Evolutionary conservation across 2,329 filamentous ascomycete genomes (phyloP), one percentile per base, ranked within the genome.

Genomic region (Diaporthe amygdali): DNA sequence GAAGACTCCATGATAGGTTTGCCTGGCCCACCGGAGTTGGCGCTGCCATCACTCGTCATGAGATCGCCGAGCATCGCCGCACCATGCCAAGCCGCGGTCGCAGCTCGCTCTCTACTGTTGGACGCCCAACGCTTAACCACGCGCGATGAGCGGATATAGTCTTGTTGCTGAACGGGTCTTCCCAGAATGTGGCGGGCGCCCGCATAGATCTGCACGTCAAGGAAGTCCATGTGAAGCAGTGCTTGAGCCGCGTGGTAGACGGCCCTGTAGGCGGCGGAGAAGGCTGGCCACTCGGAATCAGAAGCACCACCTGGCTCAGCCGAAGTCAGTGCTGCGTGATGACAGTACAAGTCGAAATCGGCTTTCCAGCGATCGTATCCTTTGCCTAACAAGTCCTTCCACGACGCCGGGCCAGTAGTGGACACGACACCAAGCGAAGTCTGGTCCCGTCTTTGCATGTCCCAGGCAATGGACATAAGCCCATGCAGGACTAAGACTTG

Each of bases 161-260:
- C 88, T 20, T 78, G 76, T 5, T 82, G 81, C 9, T 84, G 83
- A 1, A 90, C 87, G 0, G 85, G 83, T 0, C 88, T 82, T 0
- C 89, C 89, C 0, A 91, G 82, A 32, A 92, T 91, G 56, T 91
- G 85, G 1, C 84, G 79, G 3, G 89, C 87, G 0, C 89, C 89
- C 0, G 89, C 89, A 54, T 88, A 89, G 51, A 91, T 90, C 74
- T 92, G 89, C 0, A 91, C 80, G 74, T 91, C 89, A 0, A 91
- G 80, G 49, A 91, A 87, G 20, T 90, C 88, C 8, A 87, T 86
- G 69, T 89, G 83, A 2, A 92, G 81, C 0, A 88, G 82, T 8
- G 90, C 82, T 54, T 89, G 85, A 0, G 88, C 88, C 0, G 88
- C 83, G 73, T 90, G 89, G 70, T 90, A 91, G 0, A 92, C 82